phyloP scores from a whole-genome alignment of 2,329 filamentous ascomycete genomes.

The Parastagonospora nodorum region DNA sequence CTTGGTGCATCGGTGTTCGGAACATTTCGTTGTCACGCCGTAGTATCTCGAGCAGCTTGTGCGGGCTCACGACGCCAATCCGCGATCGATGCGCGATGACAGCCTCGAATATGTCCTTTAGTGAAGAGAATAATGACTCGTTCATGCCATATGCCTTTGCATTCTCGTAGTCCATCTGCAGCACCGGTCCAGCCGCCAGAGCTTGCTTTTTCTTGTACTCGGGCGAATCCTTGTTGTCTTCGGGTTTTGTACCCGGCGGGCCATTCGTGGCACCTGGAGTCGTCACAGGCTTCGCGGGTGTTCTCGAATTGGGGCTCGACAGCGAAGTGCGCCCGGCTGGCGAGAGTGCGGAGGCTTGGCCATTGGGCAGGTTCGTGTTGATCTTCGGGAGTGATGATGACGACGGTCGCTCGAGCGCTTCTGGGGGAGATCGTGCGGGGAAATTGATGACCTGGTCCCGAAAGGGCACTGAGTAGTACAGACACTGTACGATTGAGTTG shows the following conservation, averaged over 20 bases:
- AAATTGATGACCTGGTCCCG: constrained; percentile 94
- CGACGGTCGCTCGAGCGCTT: constrained; percentile 66
- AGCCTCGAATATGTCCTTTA: constrained; percentile 96
- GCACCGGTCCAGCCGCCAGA: constrained; percentile 81
- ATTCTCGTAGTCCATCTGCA: constrained; percentile 84
- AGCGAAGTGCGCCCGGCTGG: constrained; percentile 57
- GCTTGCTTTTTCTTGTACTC: constrained; percentile 99
- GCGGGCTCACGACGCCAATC: constrained; percentile 88
- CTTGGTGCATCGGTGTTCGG: constrained; percentile 94
- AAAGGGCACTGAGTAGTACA: constrained; percentile 94
- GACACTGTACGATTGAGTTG: constrained; percentile 96
- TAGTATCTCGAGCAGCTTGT: constrained; percentile 91
- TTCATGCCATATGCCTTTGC: constrained; percentile 84
- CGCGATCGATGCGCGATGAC: constrained; percentile 80
- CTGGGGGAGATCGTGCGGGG: constrained; percentile 71
- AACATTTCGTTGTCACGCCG: constrained; percentile 97
- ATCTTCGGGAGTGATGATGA: constrained; percentile 41
- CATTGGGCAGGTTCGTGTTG: constrained; percentile 48
- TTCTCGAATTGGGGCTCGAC: constrained; percentile 38
- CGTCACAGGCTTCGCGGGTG: constrained; percentile 44
- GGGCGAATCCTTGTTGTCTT: constrained; percentile 91
- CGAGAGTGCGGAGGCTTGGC: constrained; percentile 54
- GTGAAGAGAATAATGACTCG: constrained; percentile 89
- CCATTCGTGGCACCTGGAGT: constrained; percentile 59
- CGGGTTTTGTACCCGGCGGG: constrained; percentile 69